These are phyloP conservation scores for Macadamia integrifolia DNA, from an alignment of 164 flowering plant species.

Conservation along the genomic window DNA sequence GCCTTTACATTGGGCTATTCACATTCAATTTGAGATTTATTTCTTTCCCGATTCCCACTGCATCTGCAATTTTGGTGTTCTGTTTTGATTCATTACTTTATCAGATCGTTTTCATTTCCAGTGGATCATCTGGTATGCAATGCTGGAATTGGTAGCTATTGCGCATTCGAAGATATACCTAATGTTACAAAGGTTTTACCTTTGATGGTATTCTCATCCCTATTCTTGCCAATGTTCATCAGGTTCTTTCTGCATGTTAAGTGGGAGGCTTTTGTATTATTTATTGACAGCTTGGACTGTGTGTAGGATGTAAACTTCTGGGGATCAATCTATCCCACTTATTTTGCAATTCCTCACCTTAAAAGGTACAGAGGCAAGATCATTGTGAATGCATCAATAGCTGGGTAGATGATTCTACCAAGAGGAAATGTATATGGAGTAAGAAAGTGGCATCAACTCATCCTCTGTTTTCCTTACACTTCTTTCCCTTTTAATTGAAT, in stretches of 20 bases:
- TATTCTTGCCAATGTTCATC: too few relatives aligned
- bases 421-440: background rate
- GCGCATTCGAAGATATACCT: background rate
- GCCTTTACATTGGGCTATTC: too few relatives aligned
- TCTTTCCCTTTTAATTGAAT: too few relatives aligned
- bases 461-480: too few relatives aligned
- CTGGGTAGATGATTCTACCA: background rate
- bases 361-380: constrained; percentile 4
- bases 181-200: background rate
- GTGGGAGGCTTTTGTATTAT: too few relatives aligned
- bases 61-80: too few relatives aligned
- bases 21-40: too few relatives aligned
- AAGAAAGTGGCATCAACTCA: background rate
- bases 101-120: too few relatives aligned
- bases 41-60: too few relatives aligned
- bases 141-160: too few relatives aligned
- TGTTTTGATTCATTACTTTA: too few relatives aligned
- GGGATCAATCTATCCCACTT: constrained; percentile 3
- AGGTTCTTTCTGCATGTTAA: background rate
- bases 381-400: background rate
- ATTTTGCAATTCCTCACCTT: constrained; percentile 4
- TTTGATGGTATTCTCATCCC: background rate
- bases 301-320: constrained; percentile 6
- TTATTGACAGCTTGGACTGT: background rate
- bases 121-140: too few relatives aligned